Percentiles rank a stretch among this genome's conserved stretches.
Conservation (phyloP, 2,329 filamentous ascomycete genomes). For the Colletotrichum graminicola region DNA sequence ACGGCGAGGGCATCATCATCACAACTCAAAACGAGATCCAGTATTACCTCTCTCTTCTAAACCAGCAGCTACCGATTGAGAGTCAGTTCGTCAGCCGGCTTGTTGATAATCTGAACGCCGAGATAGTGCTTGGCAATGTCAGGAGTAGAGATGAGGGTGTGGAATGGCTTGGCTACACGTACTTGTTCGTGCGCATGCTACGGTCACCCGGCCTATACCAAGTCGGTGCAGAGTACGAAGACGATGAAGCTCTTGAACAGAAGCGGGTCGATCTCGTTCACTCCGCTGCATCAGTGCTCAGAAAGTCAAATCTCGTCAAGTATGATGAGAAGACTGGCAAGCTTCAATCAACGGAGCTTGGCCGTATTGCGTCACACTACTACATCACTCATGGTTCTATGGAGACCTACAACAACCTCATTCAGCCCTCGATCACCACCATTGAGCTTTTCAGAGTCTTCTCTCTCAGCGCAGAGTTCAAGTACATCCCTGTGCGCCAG, state of each 20-base stretch:
- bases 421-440: conserved; percentile 90
- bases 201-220: conserved; percentile 95
- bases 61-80: conserved; percentile 97
- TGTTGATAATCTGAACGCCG: conserved; percentile 96
- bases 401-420: conserved; percentile 95
- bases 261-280: conserved; percentile 98
- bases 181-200: conserved; percentile 97
- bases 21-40: conserved; percentile 95
- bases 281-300: conserved; percentile 87
- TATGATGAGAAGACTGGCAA: conserved; percentile 95
- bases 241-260: conserved; percentile 91
- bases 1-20: conserved; percentile 98
- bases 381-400: conserved; percentile 98
- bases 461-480: conserved; percentile 96
- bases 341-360: conserved; percentile 91
- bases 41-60: conserved; percentile 96
- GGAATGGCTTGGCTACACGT: conserved; percentile 99
- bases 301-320: conserved; percentile 89
- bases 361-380: conserved; percentile 96
- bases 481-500: conserved; percentile 97
- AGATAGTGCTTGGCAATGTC: conserved; percentile 94
- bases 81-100: conserved; percentile 94
- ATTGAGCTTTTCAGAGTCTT: conserved; percentile 98
- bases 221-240: conserved; percentile 94
- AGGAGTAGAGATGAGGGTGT: conserved; percentile 93